Percentiles rank a stretch among this genome's conserved stretches.
phyloP scores from a whole-genome alignment of 306 rosid species.

The Rosa chinensis region DNA sequence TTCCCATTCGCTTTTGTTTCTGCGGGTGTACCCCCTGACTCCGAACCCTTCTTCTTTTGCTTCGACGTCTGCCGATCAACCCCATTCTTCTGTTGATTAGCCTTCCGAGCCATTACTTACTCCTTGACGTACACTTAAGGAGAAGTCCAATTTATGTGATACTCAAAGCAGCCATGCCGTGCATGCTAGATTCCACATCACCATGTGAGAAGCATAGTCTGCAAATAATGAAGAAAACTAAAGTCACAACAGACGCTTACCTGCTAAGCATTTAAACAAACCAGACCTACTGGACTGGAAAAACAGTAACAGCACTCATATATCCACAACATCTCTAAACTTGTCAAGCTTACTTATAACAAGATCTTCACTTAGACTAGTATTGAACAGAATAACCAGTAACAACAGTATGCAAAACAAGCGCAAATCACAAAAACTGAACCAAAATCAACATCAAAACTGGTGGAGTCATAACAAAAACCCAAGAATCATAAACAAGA shows the following conservation, averaged over 20 bases:
- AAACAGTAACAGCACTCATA: not conserved
- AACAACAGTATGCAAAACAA: not conserved
- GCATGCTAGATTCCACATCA: not conserved
- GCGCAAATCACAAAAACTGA: not conserved
- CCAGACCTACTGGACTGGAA: not conserved
- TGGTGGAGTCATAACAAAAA: not conserved
- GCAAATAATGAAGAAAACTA: constrained; percentile 2
- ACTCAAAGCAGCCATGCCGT: constrained; percentile 16
- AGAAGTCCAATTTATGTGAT: constrained; percentile 30
- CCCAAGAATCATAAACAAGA: constrained; percentile 13
- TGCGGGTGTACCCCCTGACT: constrained; percentile 47
- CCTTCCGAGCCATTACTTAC: constrained; percentile 81
- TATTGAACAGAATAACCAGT: not conserved
- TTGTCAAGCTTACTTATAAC: not conserved
- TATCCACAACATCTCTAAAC: not conserved
- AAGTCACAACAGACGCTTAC: not conserved
- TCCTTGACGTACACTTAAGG: constrained; percentile 12
- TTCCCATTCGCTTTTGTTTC: constrained; percentile 46
- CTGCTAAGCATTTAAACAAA: not conserved
- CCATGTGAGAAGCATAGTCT: constrained; percentile 9
- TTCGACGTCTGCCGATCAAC: constrained; percentile 51
- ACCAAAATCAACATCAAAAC: constrained; percentile 2
- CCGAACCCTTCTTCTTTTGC: constrained; percentile 46
- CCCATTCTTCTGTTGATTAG: constrained; percentile 85
- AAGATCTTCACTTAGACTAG: not conserved